Conservation (phyloP, 192 early-diverging fungal genomes). For the Borealophlyctis nickersoniae region DNA sequence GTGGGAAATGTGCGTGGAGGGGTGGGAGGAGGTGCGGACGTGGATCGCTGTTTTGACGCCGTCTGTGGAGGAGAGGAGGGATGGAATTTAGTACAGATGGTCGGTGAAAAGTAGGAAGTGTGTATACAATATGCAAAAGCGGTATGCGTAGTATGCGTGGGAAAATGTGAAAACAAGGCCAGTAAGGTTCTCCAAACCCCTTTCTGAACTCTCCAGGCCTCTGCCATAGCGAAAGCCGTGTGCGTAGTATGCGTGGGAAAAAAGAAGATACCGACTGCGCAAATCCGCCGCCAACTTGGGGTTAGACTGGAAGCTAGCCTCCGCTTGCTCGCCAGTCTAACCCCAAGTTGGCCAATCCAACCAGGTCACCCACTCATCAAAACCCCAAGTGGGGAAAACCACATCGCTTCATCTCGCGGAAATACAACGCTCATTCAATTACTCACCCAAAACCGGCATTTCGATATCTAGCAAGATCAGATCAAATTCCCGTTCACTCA, state of each 20-base stretch:
- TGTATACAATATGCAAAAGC: too few relatives aligned
- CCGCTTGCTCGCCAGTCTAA: too few relatives aligned
- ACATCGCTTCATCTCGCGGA: background rate
- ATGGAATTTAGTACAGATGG: too few relatives aligned
- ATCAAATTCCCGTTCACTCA: background rate
- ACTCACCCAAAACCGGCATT: slow-evolving; percentile 9
- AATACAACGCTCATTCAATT: background rate
- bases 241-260: too few relatives aligned
- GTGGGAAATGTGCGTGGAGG: background rate
- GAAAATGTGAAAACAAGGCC: too few relatives aligned
- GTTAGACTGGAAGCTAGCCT: too few relatives aligned
- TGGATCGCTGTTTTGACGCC: background rate
- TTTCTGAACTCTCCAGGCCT: background rate
- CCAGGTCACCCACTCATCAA: background rate
- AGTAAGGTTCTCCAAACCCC: background rate
- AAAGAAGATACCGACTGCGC: too few relatives aligned
- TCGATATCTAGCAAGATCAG: slow-evolving; percentile 12
- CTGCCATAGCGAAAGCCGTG: too few relatives aligned
- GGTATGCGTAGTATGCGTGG: too few relatives aligned
- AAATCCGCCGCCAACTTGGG: too few relatives aligned
- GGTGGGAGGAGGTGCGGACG: background rate
- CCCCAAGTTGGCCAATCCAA: too few relatives aligned
- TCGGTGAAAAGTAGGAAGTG: too few relatives aligned
- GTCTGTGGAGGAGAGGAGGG: background rate
- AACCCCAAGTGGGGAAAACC: background rate